Evolutionary conservation across 2,329 filamentous ascomycete genomes (phyloP), one percentile per base, ranked within the genome.

Genomic region (Leptographium galeiforme): DNA sequence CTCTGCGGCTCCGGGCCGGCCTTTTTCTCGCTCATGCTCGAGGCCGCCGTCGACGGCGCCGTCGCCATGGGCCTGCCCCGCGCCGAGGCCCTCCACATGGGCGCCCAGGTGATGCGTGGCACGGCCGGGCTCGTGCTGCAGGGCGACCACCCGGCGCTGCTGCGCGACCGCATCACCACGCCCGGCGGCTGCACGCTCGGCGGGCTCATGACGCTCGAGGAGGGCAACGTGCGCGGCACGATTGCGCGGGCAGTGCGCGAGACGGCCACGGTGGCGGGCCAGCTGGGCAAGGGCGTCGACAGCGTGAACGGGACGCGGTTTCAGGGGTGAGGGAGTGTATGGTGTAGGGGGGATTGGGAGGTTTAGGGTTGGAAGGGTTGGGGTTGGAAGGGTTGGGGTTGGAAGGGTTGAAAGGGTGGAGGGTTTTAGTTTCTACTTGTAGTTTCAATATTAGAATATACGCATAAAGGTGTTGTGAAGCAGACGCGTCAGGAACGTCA

Each of bases 141-240:
- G 45, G 85, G 85, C 14, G 84, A 89, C 64, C 86, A 90, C 65
- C 87, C 87, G 1, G 85, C 85, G 16, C 68, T 89, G 25, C 68
- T 90, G 51, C 76, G 82, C 51, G 86, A 91, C 60, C 87, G 86
- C 68, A 83, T 89, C n/a, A 81, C 73, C 59, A 89, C 85, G 1
- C 85, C 86, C 0, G 86, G 84, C 6, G 87, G 87, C 1, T 89
- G 85, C 67, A 89, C 85, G 6, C 88, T 89, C 57, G 82, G 80
- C 2, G 87, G 86, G 0, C 66, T 90, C 50, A 64, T 88, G 61
- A 81, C 85, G 6, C 69, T 91, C 8, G 87, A 91, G 66, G 85
- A 91, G 62, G 84, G 82, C 11, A 71, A 75, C 10, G 78, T 88
- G 8, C 76, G 85, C 59, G 84, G 83, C 6, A 77, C 76, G 0